phyloP scores from a whole-genome alignment of 495 filamentous ascomycete species.

The Astrothelium macrocarpum region DNA sequence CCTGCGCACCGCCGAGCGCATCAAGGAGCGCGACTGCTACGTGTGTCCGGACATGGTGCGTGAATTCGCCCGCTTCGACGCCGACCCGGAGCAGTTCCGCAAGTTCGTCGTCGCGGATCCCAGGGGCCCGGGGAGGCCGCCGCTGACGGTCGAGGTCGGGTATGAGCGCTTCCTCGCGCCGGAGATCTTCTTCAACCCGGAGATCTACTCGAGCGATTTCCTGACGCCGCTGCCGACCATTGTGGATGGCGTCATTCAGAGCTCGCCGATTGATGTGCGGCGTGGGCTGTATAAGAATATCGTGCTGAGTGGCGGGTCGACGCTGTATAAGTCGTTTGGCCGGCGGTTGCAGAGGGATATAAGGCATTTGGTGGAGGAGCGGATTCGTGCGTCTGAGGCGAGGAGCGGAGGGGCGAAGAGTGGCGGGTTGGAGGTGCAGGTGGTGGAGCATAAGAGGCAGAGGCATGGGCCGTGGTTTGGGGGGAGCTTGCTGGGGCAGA shows the following conservation, averaged over 20 bases:
- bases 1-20: slow-evolving; percentile 91
- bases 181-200: slow-evolving; percentile 99
- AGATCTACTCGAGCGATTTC: slow-evolving; percentile 98
- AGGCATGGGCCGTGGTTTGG: slow-evolving; percentile 97
- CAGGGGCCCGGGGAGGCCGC: slow-evolving; percentile 76
- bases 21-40: slow-evolving; percentile 97
- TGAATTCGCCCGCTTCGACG: slow-evolving; percentile 87
- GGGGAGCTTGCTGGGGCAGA: slow-evolving; percentile 90
- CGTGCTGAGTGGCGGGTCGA: slow-evolving; percentile 91
- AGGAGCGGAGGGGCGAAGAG: slow-evolving; percentile 71
- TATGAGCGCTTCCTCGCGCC: slow-evolving; percentile 97
- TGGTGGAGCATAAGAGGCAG: slow-evolving; percentile 93
- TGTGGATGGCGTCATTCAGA: slow-evolving; percentile 93
- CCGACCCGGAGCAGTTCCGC: slow-evolving; percentile 72
- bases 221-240: slow-evolving; percentile 87
- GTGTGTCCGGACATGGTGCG: slow-evolving; percentile 97
- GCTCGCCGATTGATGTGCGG: slow-evolving; percentile 92
- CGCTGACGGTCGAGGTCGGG: slow-evolving; percentile 79
- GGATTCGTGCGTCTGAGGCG: slow-evolving; percentile 84
- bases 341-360: slow-evolving; percentile 93
- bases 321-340: slow-evolving; percentile 95
- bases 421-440: slow-evolving; percentile 87
- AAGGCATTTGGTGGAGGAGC: slow-evolving; percentile 83
- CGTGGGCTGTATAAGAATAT: slow-evolving; percentile 99
- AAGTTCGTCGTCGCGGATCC: slow-evolving; percentile 80